These are phyloP conservation scores for Vitis riparia DNA, from an alignment of 164 flowering plant genomes.

Conservation along the genomic window DNA sequence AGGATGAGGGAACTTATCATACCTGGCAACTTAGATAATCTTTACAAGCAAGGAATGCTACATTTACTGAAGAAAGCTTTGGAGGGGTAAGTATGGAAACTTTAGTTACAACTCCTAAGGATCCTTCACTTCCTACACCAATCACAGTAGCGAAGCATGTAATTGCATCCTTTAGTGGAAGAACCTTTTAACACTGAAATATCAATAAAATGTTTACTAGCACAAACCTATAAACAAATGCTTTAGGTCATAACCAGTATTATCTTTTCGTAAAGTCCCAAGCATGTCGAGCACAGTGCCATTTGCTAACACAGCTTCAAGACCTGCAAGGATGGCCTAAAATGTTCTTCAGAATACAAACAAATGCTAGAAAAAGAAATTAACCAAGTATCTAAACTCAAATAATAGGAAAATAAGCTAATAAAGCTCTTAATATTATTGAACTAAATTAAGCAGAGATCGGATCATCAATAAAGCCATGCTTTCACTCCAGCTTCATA, in stretches of 20 bases:
- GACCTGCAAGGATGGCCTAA: slow-evolving; percentile 48
- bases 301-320: slow-evolving; percentile 90
- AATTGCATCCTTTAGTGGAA: background rate
- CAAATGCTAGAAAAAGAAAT: background rate
- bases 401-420: background rate
- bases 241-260: slow-evolving; percentile 97
- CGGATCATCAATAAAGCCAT: background rate
- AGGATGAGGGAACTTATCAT: slow-evolving; percentile 1
- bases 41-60: slow-evolving; percentile 90
- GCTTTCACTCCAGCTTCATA: background rate
- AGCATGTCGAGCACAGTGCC: slow-evolving; percentile 94
- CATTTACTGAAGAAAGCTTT: slow-evolving; percentile 72
- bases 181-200: background rate
- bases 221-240: slow-evolving; percentile 89
- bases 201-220: slow-evolving; percentile 2
- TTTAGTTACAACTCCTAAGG: slow-evolving; percentile 88
- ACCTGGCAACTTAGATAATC: slow-evolving; percentile 93
- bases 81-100: slow-evolving; percentile 91
- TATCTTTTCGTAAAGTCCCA: slow-evolving; percentile 92
- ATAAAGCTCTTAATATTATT: background rate
- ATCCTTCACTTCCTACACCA: slow-evolving; percentile 92
- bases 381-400: background rate
- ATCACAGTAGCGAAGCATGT: slow-evolving; percentile 7
- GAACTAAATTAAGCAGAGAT: background rate
- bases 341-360: slow-evolving; percentile 6